Conservation (phyloP, 2,329 filamentous ascomycete genomes). For the Neodidymelliopsis sp. region DNA sequence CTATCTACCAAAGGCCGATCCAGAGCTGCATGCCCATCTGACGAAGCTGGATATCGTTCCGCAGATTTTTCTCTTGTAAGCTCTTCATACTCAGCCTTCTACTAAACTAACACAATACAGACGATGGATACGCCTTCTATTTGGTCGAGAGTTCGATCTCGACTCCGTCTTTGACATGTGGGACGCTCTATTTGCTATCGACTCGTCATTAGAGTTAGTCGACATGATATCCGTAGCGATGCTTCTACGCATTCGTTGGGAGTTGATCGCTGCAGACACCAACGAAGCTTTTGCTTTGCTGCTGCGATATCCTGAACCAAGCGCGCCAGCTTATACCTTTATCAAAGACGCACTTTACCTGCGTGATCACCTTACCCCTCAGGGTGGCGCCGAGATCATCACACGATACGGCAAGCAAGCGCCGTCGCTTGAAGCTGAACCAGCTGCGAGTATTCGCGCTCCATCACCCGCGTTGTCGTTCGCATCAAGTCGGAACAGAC, state of each 20-base stretch:
- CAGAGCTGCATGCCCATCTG: conserved; percentile 82
- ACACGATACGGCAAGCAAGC: conserved; percentile 70
- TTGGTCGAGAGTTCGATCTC: conserved; percentile 92
- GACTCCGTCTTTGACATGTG: conserved; percentile 83
- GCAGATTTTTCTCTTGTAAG: conserved; percentile 93
- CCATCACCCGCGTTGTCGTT: conserved; percentile 37
- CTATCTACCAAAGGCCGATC: conserved; percentile 78
- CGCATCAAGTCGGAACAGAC: conserved; percentile 33
- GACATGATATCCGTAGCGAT: conserved; percentile 94
- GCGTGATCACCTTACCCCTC: conserved; percentile 66
- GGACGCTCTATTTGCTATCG: conserved; percentile 90
- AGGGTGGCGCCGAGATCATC: conserved; percentile 71
- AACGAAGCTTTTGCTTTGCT: conserved; percentile 82
- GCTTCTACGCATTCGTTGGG: conserved; percentile 90
- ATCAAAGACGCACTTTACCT: conserved; percentile 86
- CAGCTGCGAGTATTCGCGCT: conserved; percentile 37
- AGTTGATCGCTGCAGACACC: conserved; percentile 85
- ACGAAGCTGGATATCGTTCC: conserved; percentile 87
- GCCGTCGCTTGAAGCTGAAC: conserved; percentile 37
- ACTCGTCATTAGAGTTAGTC: conserved; percentile 79
- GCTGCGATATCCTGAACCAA: conserved; percentile 77
- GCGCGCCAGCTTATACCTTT: conserved; percentile 76
- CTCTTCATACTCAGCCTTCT: conserved; percentile 1
- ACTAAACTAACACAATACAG: conserved; percentile 54
- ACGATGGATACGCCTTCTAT: conserved; percentile 92